Evolutionary conservation across 805 yeast species (phyloP), one percentile per base, ranked within the genome.

Genomic region (Yueomyces sinensis): DNA sequence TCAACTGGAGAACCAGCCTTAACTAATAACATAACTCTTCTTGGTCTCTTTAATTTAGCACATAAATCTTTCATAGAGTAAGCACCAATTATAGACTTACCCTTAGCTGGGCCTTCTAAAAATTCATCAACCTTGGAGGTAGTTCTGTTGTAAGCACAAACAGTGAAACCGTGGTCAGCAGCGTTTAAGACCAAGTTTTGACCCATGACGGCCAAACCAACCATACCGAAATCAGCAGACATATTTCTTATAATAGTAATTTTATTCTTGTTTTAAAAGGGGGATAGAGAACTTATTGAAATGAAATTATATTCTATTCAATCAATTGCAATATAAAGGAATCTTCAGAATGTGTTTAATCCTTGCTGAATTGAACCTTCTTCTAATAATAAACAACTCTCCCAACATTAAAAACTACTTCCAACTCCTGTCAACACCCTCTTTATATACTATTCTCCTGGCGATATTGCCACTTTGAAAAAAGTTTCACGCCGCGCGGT

Each of bases 131-230:
- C 98, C 69, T 84, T 89, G 35, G 94, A 65, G 42, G 78, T 83
- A 41, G 97, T 91, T 77, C 98, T 84, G 91, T 89, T 89, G 81
- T 74, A 91, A 42, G 96, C 96, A 56, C 84, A 95, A 54, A 91
- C 97, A 47, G 95, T 84, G 73, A 74, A 89, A 40, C 96, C 96
- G 70, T 89, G 94, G 73, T 89, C 98, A 50, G 98, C 98, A 57
- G 93, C 94, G 66, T 89, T 89, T 49, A 89, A 74, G 62, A 89
- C 84, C 74, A 89, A 71, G 76, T 89, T 89, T 73, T 82, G 94
- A 66, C 98, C 98, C 98, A 89, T 89, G 50, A 89, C 98, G 80
- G 98, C 98, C 74, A 89, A 75, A 62, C 98, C 98, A 59, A 91
- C 87, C 63, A 89, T 82, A 66, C 96, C 98, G 64, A 89, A 77